Base-by-base conservation (phyloP, 768 basidiomycete species). In the Phallus indusiatus region DNA sequence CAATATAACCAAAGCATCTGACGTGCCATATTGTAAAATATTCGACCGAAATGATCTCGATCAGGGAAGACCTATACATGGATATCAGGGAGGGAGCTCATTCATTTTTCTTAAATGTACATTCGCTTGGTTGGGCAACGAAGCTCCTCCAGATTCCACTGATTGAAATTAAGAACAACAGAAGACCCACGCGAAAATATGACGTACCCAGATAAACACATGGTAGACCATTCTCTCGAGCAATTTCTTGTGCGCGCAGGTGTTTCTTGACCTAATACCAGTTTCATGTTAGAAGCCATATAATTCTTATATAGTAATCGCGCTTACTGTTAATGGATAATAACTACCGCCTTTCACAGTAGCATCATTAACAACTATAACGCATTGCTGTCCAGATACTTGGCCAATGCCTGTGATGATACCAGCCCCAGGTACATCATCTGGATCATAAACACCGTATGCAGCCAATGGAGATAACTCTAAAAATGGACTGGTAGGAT, bases 81-180 rank as follows among this genome's bases (percentile, higher is more conserved):
- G 16, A 28, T 34, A 28, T 54, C 2, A 60, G 28, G n/a, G 28
- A 54, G n/a, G 16, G 35, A n/a, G 50, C 35, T 33, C 37, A 12
- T 16, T 20, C 1, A 22, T 47, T n/a, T 36, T 49, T 36, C 37
- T 47, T 46, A 17, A 51, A 59, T 67, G 60, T 61, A 78, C 90
- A 64, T 91, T 92, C 1, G 94, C 90, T 72, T 97, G 94, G 70
- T 90, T 82, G 1, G 94, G 94, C 18, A 97, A 76, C 1, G 92
- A 91, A 12, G 94, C 94, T 35, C 94, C 94, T 54, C 94, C 94
- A 8, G 90, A 93, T 72, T 96, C 94, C 61, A 96, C 94, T 92
- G 66, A 42, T 22, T 22, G 14, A 8, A 51, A 47, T 18, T 55
- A 60, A 55, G 52, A 57, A 50, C 33, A 48, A 53, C 34, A 11